A percentile compares a stretch with the other conserved stretches of the same genome.
Conservation (phyloP, 2,329 filamentous ascomycete species). For the Claviceps maximensis region DNA sequence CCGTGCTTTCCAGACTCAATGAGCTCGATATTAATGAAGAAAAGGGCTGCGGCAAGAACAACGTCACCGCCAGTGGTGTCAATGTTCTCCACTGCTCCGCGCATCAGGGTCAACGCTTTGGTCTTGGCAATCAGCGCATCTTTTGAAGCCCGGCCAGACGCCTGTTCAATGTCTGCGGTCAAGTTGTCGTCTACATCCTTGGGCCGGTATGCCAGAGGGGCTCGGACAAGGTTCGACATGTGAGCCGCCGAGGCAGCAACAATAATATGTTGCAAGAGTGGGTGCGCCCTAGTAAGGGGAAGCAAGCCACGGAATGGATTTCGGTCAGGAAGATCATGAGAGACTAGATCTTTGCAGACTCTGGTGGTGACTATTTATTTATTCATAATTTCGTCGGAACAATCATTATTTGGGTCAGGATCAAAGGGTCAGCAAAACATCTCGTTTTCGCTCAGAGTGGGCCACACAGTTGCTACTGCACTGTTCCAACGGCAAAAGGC, state of each 20-base stretch:
- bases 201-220: slow-evolving; percentile 11
- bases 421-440: neutral
- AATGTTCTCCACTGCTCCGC: slow-evolving; percentile 24
- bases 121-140: slow-evolving; percentile 34
- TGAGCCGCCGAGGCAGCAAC: slow-evolving; percentile 36
- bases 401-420: neutral
- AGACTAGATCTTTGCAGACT: slow-evolving; percentile 40
- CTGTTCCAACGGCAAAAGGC: neutral
- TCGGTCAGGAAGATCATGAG: slow-evolving; percentile 27
- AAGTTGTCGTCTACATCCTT: neutral
- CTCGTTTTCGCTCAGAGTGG: slow-evolving; percentile 1
- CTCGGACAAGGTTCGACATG: slow-evolving; percentile 28
- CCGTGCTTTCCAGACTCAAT: slow-evolving; percentile 35
- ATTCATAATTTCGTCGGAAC: neutral
- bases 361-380: slow-evolving; percentile 30
- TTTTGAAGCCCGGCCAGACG: slow-evolving; percentile 19
- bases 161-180: slow-evolving; percentile 7
- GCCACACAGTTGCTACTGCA: slow-evolving; percentile 1
- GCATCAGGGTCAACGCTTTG: slow-evolving; percentile 29
- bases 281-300: slow-evolving; percentile 26
- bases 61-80: slow-evolving; percentile 25
- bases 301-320: slow-evolving; percentile 35
- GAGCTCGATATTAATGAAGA: slow-evolving; percentile 37
- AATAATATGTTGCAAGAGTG: slow-evolving; percentile 32
- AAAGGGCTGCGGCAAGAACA: slow-evolving; percentile 32